Evolutionary conservation across 1,284 basidiomycete species (phyloP).

Genomic region (Ceratobasidium sp.): DNA sequence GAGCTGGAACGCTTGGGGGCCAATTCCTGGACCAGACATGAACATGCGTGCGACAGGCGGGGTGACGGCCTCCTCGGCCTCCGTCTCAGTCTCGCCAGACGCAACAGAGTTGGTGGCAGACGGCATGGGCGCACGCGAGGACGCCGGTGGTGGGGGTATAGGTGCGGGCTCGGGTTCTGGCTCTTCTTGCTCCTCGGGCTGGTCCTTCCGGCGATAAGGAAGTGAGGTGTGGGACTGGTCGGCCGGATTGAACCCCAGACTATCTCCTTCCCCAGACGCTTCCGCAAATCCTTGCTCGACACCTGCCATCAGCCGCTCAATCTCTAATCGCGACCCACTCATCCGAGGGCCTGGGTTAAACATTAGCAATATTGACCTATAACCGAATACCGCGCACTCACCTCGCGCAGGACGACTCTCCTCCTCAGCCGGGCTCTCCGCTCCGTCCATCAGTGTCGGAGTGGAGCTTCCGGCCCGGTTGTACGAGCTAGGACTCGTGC

Average conservation of each 20-base stretch:
- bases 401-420: slow-evolving; percentile 5
- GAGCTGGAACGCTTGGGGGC: slow-evolving; percentile 6
- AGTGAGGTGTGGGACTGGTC: slow-evolving; percentile 36
- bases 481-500: slow-evolving; percentile 2
- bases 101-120: slow-evolving; percentile 33
- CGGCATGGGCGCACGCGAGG: slow-evolving; percentile 1
- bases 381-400: slow-evolving; percentile 3
- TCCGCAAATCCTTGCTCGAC: slow-evolving; percentile 50
- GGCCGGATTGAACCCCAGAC: slow-evolving; percentile 26
- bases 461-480: slow-evolving; percentile 19
- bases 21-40: slow-evolving; percentile 2
- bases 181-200: slow-evolving; percentile 17
- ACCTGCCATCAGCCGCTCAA: slow-evolving; percentile 69
- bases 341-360: slow-evolving; percentile 35
- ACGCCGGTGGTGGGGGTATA: background rate
- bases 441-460: slow-evolving; percentile 23
- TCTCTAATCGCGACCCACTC: slow-evolving; percentile 47
- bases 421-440: slow-evolving; percentile 30
- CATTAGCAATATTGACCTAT: background rate
- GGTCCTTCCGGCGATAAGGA: slow-evolving; percentile 9
- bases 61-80: slow-evolving; percentile 39
- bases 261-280: slow-evolving; percentile 37
- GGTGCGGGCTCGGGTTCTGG: slow-evolving; percentile 21
- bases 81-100: slow-evolving; percentile 43
- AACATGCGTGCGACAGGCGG: slow-evolving; percentile 24